Conservation (phyloP, 192 early-diverging fungal species). For the Pilobolus umbonatus region DNA sequence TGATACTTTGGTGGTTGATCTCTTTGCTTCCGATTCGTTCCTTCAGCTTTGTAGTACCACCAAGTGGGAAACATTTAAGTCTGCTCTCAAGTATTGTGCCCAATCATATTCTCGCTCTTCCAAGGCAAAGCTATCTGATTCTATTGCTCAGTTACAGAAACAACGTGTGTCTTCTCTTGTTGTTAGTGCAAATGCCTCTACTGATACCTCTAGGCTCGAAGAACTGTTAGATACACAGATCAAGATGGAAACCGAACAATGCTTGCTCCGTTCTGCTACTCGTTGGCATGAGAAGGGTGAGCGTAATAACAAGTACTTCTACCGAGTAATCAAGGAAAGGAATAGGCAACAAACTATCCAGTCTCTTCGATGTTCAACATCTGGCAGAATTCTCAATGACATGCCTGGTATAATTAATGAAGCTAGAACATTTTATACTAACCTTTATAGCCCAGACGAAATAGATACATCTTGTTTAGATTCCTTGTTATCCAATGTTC, state of each 20-base stretch:
- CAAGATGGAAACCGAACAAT: not conserved
- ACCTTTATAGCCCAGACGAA: not conserved
- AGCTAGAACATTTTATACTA: not conserved
- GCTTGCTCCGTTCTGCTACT: not conserved
- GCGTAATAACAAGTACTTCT: slow-evolving; percentile 23
- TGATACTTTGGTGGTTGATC: not conserved
- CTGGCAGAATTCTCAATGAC: not conserved
- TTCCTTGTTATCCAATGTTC: not conserved
- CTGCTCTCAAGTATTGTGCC: not conserved
- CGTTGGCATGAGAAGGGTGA: slow-evolving; percentile 25
- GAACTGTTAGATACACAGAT: not conserved
- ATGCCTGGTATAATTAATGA: not conserved
- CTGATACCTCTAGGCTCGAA: not conserved
- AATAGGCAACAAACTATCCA: not conserved
- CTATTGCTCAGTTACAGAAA: not conserved
- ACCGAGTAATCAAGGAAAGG: slow-evolving; percentile 13
- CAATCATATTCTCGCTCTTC: not conserved
- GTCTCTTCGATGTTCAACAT: not conserved
- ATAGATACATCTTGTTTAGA: too few species aligned
- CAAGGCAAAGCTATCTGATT: not conserved
- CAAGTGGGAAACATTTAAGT: not conserved
- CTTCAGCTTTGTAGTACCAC: not conserved
- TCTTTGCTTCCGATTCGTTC: not conserved
- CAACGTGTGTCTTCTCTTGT: not conserved
- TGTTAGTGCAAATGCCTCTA: not conserved